phyloP scores from a whole-genome alignment of 208 protist genomes.

The Trypanosoma platydactyli region DNA sequence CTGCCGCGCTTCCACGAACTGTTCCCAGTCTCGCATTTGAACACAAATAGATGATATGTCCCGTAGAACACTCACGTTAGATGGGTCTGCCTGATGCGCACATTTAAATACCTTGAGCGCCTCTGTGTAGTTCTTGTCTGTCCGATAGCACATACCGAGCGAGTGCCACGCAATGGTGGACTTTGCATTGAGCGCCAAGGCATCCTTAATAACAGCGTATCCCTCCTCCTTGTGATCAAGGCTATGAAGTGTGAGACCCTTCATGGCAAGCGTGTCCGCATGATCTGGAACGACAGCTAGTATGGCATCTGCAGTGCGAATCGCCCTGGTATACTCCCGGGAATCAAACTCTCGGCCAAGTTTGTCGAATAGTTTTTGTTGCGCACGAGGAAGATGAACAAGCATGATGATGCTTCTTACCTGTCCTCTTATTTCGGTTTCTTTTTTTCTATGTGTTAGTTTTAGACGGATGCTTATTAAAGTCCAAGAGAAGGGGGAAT shows the following conservation, averaged over 20 bases:
- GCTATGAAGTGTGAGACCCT: constrained; percentile 74
- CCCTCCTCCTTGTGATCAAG: constrained; percentile 76
- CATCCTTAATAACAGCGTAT: constrained; percentile 55
- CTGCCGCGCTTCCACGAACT: constrained; percentile 85
- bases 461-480: no score
- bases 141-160: constrained; percentile 89
- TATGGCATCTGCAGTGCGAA: constrained; percentile 74
- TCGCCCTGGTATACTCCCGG: constrained; percentile 77
- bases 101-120: constrained; percentile 93
- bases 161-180: constrained; percentile 94
- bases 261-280: constrained; percentile 81
- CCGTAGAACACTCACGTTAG: constrained; percentile 88
- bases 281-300: constrained; percentile 67
- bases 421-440: not conserved
- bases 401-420: constrained; percentile 7
- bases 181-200: constrained; percentile 47
- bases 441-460: not conserved
- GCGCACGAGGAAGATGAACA: constrained; percentile 32
- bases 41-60: constrained; percentile 91
- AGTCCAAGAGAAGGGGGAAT: not conserved
- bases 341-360: constrained; percentile 77
- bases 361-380: constrained; percentile 80
- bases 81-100: constrained; percentile 61
- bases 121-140: constrained; percentile 89
- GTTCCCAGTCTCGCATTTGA: constrained; percentile 91